A percentile compares a stretch with the other conserved stretches of the same genome.
Evolutionary conservation across 495 filamentous ascomycete genomes (phyloP).

Genomic region (Daldinia bambusicola): DNA sequence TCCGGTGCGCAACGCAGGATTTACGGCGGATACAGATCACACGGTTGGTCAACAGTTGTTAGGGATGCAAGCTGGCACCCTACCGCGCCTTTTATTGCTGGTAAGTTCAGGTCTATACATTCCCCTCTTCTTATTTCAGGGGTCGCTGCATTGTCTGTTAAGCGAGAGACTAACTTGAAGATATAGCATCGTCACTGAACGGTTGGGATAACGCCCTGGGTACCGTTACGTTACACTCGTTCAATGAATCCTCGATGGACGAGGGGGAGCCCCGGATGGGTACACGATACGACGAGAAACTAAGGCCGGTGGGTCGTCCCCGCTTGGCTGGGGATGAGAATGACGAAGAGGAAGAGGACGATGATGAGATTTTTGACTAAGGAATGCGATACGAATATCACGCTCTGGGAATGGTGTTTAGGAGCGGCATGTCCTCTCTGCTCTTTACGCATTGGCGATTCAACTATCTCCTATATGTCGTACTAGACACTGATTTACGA

Average conservation of each 20-base stretch:
- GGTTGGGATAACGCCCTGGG: conserved; percentile 74
- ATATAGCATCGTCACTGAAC: conserved; percentile 80
- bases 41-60: conserved; percentile 79
- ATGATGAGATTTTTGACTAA: not conserved
- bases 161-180: conserved; percentile 1
- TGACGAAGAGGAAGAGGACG: conserved; percentile 10
- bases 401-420: not conserved
- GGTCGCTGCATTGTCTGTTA: not conserved
- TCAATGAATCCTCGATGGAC: conserved; percentile 72
- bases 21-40: conserved; percentile 49
- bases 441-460: not conserved
- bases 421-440: not conserved
- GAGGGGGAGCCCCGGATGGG: conserved; percentile 73
- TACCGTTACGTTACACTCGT: conserved; percentile 80
- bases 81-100: conserved; percentile 84
- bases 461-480: not conserved
- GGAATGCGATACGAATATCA: not conserved
- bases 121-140: not conserved
- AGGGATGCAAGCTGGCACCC: conserved; percentile 97
- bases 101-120: conserved; percentile 57
- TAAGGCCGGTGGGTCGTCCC: conserved; percentile 40
- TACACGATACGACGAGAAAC: conserved; percentile 61
- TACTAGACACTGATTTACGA: conserved; percentile 10
- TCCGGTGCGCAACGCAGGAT: conserved; percentile 40
- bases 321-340: conserved; percentile 22